Evolutionary conservation across 2,329 filamentous ascomycete species (phyloP).

Genomic region (Penicillium sp.): DNA sequence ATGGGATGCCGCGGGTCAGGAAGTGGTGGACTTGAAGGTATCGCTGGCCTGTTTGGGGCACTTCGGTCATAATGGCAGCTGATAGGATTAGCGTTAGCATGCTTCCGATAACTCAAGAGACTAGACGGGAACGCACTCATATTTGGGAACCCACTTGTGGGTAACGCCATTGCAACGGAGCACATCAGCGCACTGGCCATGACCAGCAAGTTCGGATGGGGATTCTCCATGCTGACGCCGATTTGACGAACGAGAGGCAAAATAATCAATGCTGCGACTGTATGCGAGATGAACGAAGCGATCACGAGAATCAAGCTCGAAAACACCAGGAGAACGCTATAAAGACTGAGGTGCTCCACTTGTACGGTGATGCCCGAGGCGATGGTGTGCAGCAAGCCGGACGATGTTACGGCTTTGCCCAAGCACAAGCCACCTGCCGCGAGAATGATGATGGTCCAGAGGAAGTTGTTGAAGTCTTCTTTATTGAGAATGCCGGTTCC

Average conservation of each 20-base stretch:
- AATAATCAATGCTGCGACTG: conserved; percentile 91
- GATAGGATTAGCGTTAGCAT: conserved; percentile 6
- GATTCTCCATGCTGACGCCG: conserved; percentile 75
- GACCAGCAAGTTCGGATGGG: conserved; percentile 88
- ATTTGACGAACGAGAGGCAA: conserved; percentile 84
- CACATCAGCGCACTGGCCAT: conserved; percentile 97
- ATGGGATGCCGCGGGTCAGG: conserved; percentile 84
- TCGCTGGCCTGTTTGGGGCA: conserved; percentile 78
- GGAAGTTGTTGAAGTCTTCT: conserved; percentile 99
- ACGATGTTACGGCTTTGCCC: conserved; percentile 89
- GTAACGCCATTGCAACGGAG: conserved; percentile 92
- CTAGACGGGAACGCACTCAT: conserved; percentile 71
- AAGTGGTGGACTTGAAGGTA: conserved; percentile 93
- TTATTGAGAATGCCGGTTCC: conserved; percentile 94
- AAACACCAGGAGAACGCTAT: conserved; percentile 81
- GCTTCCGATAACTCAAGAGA: conserved; percentile 9
- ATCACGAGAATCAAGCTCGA: conserved; percentile 78
- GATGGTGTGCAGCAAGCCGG: conserved; percentile 83
- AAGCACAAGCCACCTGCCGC: conserved; percentile 88
- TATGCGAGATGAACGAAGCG: conserved; percentile 96
- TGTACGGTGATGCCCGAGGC: conserved; percentile 66
- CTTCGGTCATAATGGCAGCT: conserved; percentile 99
- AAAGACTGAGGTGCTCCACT: conserved; percentile 74
- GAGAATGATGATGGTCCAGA: conserved; percentile 99
- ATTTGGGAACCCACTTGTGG: conserved; percentile 94